Base-by-base conservation (phyloP, 192 early-diverging fungal species). In the Gonapodya sp. region DNA sequence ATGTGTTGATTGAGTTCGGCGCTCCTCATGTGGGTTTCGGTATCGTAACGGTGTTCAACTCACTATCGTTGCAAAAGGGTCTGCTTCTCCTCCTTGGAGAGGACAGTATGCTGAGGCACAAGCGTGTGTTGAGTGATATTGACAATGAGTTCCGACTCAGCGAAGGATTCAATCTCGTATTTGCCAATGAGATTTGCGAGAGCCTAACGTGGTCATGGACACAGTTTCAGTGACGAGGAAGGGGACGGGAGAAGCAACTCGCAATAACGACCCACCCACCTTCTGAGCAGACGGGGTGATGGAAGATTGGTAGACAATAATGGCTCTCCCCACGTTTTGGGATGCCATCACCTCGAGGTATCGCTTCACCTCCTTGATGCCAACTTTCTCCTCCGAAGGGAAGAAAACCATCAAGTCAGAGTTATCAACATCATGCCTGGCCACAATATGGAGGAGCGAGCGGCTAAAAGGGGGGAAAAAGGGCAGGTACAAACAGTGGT, bases 81-180 rank as follows among this genome's bases (percentile, higher is more conserved):
- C 84, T 91, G 89, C 88, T 98, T 99, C 84, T 97, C 96, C 82
- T 95, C 95, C 31, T 90, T 86, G 0, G 88, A 85, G 30, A 99
- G 84, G 8, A 99, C 92, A 81, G 92, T 91, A 85, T 99, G 98
- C 82, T 93, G 90, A 0, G 98, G 98, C n/a, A 99, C 98, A 35
- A 99, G 87, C 72, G 91, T 89, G 82, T 99, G 98, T 79, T 95
- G 88, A 35, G 98, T 99, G 80, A 99, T 99, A 85, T 99, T 99
- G 79, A 99, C 96, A 32, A 99, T 85, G 36, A 99, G 85, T 84
- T 98, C 96, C 36, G 91, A 85, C 86, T 99, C 98, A 73, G 93
- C 86, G 82, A 99, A 99, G 2, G 93, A 88, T 75, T 97, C 95
- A 35, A 99, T 81, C 2, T 86, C 83, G 85, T 93, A 94, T 82